Conservation (phyloP, 768 basidiomycete species). For the Trametes villosa region DNA sequence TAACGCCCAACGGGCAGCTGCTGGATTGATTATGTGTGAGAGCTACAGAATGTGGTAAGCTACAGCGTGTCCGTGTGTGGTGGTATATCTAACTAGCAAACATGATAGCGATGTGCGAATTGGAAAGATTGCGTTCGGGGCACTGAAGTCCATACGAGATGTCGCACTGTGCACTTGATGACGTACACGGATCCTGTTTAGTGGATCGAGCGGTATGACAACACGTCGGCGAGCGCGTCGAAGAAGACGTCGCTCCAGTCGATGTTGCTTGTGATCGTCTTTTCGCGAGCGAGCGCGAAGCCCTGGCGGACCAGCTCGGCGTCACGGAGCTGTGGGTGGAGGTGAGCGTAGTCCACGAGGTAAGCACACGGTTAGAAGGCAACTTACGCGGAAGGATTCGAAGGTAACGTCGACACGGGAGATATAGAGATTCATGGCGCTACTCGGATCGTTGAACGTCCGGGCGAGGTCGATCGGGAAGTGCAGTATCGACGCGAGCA, state of each 20-base stretch:
- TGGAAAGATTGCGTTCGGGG: too few species aligned
- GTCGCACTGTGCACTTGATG: too few species aligned
- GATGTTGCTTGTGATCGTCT: conserved; percentile 19
- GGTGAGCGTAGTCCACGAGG: not conserved
- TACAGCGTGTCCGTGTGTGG: too few species aligned
- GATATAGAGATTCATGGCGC: conserved; percentile 40
- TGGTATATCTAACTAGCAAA: too few species aligned
- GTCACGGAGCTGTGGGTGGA: conserved; percentile 38
- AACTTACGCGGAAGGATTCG: conserved; percentile 42
- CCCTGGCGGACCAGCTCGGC: conserved; percentile 44
- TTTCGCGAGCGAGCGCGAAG: conserved; percentile 23
- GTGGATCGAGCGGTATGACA: not conserved
- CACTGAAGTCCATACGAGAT: too few species aligned
- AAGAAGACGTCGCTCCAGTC: conserved; percentile 31
- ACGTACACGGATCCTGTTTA: too few species aligned
- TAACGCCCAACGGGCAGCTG: too few species aligned
- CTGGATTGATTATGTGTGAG: too few species aligned
- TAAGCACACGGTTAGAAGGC: not conserved
- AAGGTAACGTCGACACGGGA: conserved; percentile 46
- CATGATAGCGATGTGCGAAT: too few species aligned
- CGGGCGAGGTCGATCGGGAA: conserved; percentile 39
- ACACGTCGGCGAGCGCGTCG: conserved; percentile 16
- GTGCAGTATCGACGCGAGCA: conserved; percentile 29
- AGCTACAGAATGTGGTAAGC: too few species aligned
- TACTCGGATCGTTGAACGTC: conserved; percentile 38